A percentile compares a stretch with the other conserved stretches of the same genome.
phyloP scores from a whole-genome alignment of 2,329 filamentous ascomycete genomes.

The Diaporthe amygdali region DNA sequence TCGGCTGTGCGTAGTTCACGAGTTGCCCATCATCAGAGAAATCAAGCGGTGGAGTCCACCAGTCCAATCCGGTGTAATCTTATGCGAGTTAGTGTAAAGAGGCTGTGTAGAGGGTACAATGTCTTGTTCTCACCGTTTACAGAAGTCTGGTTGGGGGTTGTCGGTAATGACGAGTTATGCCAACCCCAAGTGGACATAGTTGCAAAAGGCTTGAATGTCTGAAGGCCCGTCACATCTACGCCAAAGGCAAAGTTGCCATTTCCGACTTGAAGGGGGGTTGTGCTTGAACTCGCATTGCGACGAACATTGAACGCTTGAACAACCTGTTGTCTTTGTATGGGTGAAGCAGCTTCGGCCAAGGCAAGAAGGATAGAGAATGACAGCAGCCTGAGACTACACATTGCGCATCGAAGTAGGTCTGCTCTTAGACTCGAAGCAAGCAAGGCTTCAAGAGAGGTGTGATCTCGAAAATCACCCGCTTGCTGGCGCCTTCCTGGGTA shows the following conservation, averaged over 20 bases:
- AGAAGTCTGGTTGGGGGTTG: conserved; percentile 42
- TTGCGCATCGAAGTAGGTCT: background rate
- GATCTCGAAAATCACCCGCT: no score
- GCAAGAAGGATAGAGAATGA: conserved; percentile 16
- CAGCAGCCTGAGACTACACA: conserved; percentile 1
- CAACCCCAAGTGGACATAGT: conserved; percentile 55
- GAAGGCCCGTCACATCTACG: conserved; percentile 51
- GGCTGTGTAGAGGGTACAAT: background rate
- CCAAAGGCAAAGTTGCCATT: conserved; percentile 56
- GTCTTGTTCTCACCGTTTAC: conserved; percentile 35
- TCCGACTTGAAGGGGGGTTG: conserved; percentile 57
- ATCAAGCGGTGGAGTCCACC: conserved; percentile 39
- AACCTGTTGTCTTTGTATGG: conserved; percentile 38
- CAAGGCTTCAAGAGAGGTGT: background rate
- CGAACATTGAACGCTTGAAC: conserved; percentile 50
- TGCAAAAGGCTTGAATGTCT: conserved; percentile 52
- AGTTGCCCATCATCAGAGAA: conserved; percentile 39
- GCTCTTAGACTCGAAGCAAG: background rate
- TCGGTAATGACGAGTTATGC: conserved; percentile 54
- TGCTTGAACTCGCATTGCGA: conserved; percentile 51
- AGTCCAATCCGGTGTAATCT: conserved; percentile 48
- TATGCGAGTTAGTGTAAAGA: conserved; percentile 20
- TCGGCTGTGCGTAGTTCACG: conserved; percentile 48
- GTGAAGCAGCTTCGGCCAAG: conserved; percentile 27
- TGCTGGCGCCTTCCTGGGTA: background rate